Base-by-base conservation (phyloP, 805 yeast species). In the Wickerhamiella vanderwaltii region DNA sequence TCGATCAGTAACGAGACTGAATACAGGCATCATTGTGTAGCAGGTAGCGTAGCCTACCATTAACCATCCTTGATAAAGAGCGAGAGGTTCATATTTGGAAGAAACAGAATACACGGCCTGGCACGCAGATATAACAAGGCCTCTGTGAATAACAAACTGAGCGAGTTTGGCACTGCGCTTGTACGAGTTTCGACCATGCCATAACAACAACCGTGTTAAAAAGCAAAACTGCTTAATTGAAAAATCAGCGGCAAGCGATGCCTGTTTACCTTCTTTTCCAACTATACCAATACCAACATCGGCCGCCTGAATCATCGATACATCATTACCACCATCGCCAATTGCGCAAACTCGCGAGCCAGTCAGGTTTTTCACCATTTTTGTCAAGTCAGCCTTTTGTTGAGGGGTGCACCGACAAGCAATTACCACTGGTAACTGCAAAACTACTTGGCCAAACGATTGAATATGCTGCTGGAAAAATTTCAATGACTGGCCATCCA, bases 321-420 rank as follows among this genome's bases (percentile, higher is more conserved):
- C 99, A 62, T 91, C 99, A 55, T 91, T 91, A 53, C 99, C 99
- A 54, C 99, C 99, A 61, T 91, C 99, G 43, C 99, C 99, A 51
- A 91, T 93, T 56, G 97, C 91, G 50, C 97, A 88, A 2, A 88
- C 96, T 39, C 98, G 67, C 55, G 83, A 84, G 4, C 84, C 83
- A 0, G 97, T 91, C 23, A 73, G 63, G 45, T 72, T 73, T 53
- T 87, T 72, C 48, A 91, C 91, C 48, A 79, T 65, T 19, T 73
- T 52, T 0, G 97, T 96, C 42, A 93, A 82, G 57, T 91, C 97
- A 0, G 97, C 97, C 59, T 91, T 91, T 55, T 91, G 99, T 60
- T 93, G 97, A 0, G 99, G 99, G 0, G 96, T 79, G 63, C 99
- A 91, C 50, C 99, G 80, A 59, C 98, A 91, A 0, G 98, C 97